Base-by-base conservation (phyloP, 345 rosid species). In the Alliaria petiolata region DNA sequence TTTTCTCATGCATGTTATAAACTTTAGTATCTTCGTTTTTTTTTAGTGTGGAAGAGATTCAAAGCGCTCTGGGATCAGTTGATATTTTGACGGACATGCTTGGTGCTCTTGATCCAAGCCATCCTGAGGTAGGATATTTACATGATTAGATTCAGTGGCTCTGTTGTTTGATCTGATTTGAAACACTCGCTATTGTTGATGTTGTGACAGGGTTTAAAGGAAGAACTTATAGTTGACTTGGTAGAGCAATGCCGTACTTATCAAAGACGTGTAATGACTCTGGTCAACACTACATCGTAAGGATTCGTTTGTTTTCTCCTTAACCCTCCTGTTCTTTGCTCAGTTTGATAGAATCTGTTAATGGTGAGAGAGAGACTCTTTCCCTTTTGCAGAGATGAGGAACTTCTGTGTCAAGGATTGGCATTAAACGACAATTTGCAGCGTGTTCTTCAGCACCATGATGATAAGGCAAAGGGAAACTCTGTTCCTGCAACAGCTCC, bases 191-290 rank as follows among this genome's bases (percentile, higher is more conserved):
- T 19, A n/a, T 54, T 74, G 67, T 67, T 13, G 22, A 55, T 59
- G 3, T 31, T 70, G 56, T 83, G 76, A 67, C 89, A 95, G 99
- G 88, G 84, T 43, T 45, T 89, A 77, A 91, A 88, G 80, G 84
- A 95, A 82, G 99, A 95, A 74, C 74, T 91, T 64, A 84, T 95
- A 62, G 85, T 91, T 70, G 99, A 95, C 67, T 89, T 95, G 69
- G 95, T 89, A 17, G 93, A 84, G 56, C 99, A 95, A 74, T 91
- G 99, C 57, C 91, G 87, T 52, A 83, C 87, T 67, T 95, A 91
- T 81, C 96, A 89, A 72, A 81, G 85, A 39, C 87, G 93, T 55
- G 93, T 85, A 72, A 72, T 83, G 91, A 82, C 84, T 80, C 89
- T 95, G 76, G 97, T 91, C 78, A 91, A 86, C 71, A 72, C 57